phyloP scores from a whole-genome alignment of 2,329 filamentous ascomycete genomes.

The Delphinella strobiligena region DNA sequence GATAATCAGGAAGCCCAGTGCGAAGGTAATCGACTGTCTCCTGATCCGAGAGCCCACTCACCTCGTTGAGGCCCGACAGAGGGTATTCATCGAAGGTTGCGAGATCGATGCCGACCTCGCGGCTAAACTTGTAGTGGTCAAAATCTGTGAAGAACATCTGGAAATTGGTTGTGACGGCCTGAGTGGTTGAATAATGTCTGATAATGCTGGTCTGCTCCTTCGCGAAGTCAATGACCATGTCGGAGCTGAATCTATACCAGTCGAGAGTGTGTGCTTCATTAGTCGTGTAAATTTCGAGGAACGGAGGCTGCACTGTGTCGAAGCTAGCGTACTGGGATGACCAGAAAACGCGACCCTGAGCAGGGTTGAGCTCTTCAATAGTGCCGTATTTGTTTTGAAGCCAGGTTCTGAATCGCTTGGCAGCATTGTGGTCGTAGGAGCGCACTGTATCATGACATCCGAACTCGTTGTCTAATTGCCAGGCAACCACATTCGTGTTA shows the following conservation, averaged over 20 bases:
- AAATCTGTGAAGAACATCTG: constrained; percentile 15
- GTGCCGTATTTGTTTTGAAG: constrained; percentile 14
- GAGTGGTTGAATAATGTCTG: constrained; percentile 11
- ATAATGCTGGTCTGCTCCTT: constrained; percentile 14
- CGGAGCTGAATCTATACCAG: constrained; percentile 16
- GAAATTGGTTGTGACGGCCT: constrained; percentile 14
- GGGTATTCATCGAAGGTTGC: constrained; percentile 14
- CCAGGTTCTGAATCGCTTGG: constrained; percentile 14
- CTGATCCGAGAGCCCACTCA: constrained; percentile 7
- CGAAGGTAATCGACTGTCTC: constrained; percentile 13
- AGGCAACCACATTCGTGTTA: constrained; percentile 11
- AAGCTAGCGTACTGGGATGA: constrained; percentile 15
- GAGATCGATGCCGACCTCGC: constrained; percentile 14
- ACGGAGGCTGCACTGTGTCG: constrained; percentile 14
- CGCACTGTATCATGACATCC: constrained; percentile 16
- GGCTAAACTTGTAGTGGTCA: constrained; percentile 14
- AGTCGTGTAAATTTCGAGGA: constrained; percentile 15
- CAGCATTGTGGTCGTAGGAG: constrained; percentile 15
- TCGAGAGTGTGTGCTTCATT: constrained; percentile 16
- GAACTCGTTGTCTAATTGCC: constrained; percentile 17
- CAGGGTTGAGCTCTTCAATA: constrained; percentile 15
- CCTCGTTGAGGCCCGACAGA: constrained; percentile 9
- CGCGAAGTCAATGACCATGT: constrained; percentile 16
- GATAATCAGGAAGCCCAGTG: constrained; percentile 14
- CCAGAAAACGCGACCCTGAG: constrained; percentile 16